These are phyloP conservation scores for Westerdykella ornata DNA, from an alignment of 2,329 filamentous ascomycete genomes.

Conservation along the genomic window DNA sequence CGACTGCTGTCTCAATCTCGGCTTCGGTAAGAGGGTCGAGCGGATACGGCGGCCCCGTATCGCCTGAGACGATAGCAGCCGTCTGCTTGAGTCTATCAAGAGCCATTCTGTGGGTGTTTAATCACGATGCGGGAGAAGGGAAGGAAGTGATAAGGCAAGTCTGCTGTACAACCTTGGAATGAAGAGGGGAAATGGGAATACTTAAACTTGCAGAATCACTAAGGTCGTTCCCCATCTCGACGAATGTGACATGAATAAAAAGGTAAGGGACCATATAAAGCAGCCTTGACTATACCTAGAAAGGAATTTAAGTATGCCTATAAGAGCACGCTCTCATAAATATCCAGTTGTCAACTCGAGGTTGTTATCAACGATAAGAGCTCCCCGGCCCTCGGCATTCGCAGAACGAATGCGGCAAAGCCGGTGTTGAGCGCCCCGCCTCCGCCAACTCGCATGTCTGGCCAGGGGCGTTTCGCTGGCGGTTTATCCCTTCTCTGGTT, in stretches of 20 bases:
- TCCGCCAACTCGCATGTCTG: not conserved
- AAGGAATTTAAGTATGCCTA: constrained; percentile 2
- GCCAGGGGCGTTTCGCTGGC: too few species aligned
- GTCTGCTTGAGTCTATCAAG: constrained; percentile 59
- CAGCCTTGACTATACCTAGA: constrained; percentile 1
- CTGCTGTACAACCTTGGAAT: constrained; percentile 5
- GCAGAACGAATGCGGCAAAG: constrained; percentile 3
- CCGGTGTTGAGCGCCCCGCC: not conserved
- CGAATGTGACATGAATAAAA: constrained; percentile 6
- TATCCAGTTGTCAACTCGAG: constrained; percentile 3
- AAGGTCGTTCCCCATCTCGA: constrained; percentile 5
- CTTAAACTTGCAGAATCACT: constrained; percentile 13
- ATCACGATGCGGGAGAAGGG: constrained; percentile 1
- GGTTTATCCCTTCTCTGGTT: too few species aligned
- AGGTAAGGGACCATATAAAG: not conserved
- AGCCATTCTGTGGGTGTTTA: constrained; percentile 43
- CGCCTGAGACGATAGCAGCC: constrained; percentile 54
- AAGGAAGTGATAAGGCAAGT: constrained; percentile 2
- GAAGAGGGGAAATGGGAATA: constrained; percentile 11
- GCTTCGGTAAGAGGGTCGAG: constrained; percentile 66
- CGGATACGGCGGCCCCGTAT: constrained; percentile 55
- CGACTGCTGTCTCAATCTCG: constrained; percentile 68
- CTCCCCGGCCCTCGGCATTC: constrained; percentile 1
- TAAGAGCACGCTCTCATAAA: constrained; percentile 1
- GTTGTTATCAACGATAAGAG: constrained; percentile 10